Percentiles rank a stretch among this genome's conserved stretches.
Evolutionary conservation across 257 asterid genomes (phyloP).

Genomic region (Salvia miltiorrhiza): DNA sequence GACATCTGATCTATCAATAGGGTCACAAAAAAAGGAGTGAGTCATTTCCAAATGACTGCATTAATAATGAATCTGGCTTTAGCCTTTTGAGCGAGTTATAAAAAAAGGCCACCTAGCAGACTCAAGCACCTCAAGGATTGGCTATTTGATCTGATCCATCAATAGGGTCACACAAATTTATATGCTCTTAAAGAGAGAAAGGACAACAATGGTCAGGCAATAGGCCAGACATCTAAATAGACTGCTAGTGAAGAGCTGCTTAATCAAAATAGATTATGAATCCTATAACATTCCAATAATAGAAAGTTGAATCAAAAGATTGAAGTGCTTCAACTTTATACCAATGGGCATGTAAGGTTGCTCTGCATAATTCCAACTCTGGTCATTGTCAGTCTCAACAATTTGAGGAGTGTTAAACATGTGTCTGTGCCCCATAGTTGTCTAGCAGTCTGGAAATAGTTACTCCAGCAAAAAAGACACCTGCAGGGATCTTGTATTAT

Average conservation of each 20-base stretch:
- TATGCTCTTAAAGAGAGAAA: background rate
- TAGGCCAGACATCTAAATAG: conserved; percentile 1
- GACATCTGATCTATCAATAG: too few relatives aligned
- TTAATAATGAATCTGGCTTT: background rate
- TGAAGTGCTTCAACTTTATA: conserved; percentile 19
- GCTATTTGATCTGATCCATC: background rate
- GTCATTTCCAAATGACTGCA: too few relatives aligned
- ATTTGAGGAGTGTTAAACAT: conserved; percentile 50
- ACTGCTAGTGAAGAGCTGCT: background rate
- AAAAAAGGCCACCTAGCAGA: conserved; percentile 7
- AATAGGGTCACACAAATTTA: background rate
- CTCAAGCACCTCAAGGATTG: background rate
- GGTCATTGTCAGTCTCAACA: conserved; percentile 55
- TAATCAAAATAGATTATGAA: background rate
- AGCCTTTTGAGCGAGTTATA: background rate
- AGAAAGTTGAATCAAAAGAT: background rate
- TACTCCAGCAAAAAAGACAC: conserved; percentile 17
- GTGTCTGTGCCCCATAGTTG: conserved; percentile 69
- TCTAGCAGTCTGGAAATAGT: conserved; percentile 9
- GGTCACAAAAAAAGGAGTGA: too few relatives aligned
- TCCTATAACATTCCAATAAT: conserved; percentile 1
- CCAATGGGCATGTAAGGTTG: conserved; percentile 58
- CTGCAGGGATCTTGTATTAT: conserved; percentile 31
- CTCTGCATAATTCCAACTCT: conserved; percentile 58
- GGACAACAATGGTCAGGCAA: background rate